phyloP scores from a whole-genome alignment of 768 basidiomycete species.

The Paxillus involutus region DNA sequence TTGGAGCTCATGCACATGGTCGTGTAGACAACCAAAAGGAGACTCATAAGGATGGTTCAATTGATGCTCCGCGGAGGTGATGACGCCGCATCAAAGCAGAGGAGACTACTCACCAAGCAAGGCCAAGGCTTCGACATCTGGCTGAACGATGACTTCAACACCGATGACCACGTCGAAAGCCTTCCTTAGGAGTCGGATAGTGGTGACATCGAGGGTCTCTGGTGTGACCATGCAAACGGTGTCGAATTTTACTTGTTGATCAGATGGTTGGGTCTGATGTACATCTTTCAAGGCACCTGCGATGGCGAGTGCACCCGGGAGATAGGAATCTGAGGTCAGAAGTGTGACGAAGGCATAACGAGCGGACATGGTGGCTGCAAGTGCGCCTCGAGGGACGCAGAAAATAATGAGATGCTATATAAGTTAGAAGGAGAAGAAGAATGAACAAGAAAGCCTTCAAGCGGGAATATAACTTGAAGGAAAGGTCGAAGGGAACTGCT shows the following conservation, averaged over 20 bases:
- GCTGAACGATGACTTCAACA: conserved; percentile 82
- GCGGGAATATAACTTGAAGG: no score
- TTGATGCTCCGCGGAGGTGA: conserved; percentile 8
- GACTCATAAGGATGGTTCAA: conserved; percentile 4
- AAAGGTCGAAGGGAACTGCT: no score
- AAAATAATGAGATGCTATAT: conserved; percentile 16
- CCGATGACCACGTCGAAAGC: conserved; percentile 87
- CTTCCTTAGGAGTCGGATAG: conserved; percentile 76
- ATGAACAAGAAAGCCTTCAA: conserved; percentile 1
- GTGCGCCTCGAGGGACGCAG: conserved; percentile 7
- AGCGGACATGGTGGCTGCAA: conserved; percentile 49
- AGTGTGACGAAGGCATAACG: conserved; percentile 89
- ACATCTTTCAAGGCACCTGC: conserved; percentile 82
- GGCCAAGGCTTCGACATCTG: conserved; percentile 62
- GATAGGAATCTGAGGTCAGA: conserved; percentile 87
- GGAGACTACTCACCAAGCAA: conserved; percentile 71
- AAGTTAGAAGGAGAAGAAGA: conserved; percentile 15
- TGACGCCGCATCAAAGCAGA: conserved; percentile 2
- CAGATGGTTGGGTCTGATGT: conserved; percentile 44
- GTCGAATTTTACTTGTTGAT: conserved; percentile 54
- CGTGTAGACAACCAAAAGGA: conserved; percentile 2
- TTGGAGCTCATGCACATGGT: conserved; percentile 9
- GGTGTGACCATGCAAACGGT: conserved; percentile 94
- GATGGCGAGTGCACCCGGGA: conserved; percentile 88
- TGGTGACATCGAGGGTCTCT: conserved; percentile 82